phyloP scores from a whole-genome alignment of 441 rosid genomes.

The Raphanus hybrid region DNA sequence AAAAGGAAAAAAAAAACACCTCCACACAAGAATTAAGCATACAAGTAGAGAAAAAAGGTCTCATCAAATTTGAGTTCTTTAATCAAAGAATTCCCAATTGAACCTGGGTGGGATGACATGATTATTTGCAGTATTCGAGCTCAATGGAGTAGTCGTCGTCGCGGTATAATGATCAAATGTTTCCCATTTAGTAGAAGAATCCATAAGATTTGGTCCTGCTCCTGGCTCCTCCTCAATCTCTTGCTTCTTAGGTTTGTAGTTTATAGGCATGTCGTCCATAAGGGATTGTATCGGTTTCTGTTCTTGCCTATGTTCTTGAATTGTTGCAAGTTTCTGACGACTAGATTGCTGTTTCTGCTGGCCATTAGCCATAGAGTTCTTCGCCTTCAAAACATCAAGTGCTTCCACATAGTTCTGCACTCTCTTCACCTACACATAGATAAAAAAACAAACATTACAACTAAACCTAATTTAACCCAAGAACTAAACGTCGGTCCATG shows the following conservation, averaged over 20 bases:
- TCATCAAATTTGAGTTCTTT: conserved; percentile 39
- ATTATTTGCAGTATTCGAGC: conserved; percentile 43
- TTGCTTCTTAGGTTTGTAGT: conserved; percentile 48
- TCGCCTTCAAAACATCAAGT: conserved; percentile 80
- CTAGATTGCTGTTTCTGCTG: conserved; percentile 50
- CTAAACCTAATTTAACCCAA: background rate
- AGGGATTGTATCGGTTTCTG: conserved; percentile 46
- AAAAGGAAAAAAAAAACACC: conserved; percentile 54
- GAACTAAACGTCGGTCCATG: background rate
- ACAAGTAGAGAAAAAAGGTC: background rate
- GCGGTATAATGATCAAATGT: conserved; percentile 39
- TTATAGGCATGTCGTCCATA: conserved; percentile 45
- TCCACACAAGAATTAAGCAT: conserved; percentile 60
- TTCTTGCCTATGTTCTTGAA: conserved; percentile 56
- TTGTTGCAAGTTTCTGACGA: conserved; percentile 51
- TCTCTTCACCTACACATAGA: conserved; percentile 69
- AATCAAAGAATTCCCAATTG: conserved; percentile 94
- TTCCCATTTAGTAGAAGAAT: conserved; percentile 52
- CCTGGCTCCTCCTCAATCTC: conserved; percentile 49
- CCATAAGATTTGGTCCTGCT: conserved; percentile 55
- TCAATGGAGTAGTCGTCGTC: conserved; percentile 37
- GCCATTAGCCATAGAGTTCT: conserved; percentile 60
- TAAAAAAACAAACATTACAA: conserved; percentile 5
- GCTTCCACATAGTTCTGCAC: conserved; percentile 93
- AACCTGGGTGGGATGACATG: conserved; percentile 64